Conservation (phyloP, 495 filamentous ascomycete species). For the Usnea hakonensis region DNA sequence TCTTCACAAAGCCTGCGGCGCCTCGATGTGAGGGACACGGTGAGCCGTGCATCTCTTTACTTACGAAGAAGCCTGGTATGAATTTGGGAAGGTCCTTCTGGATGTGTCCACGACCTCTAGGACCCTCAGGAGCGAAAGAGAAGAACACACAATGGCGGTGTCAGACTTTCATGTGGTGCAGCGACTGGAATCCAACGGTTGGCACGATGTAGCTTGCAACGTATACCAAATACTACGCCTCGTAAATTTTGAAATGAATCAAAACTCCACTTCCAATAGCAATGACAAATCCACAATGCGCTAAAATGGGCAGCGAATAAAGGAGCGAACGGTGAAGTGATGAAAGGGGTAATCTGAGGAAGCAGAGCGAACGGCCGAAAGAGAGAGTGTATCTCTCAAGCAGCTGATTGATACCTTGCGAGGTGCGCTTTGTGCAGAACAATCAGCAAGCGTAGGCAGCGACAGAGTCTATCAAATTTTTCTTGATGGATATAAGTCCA, state of each 20-base stretch:
- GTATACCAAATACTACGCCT: too few species aligned
- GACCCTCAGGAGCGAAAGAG: conserved; percentile 76
- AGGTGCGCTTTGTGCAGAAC: too few species aligned
- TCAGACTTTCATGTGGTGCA: conserved; percentile 83
- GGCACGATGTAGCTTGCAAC: too few species aligned
- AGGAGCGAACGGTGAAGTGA: not conserved
- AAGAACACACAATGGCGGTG: conserved; percentile 77
- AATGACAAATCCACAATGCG: too few species aligned
- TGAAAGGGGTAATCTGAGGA: not conserved
- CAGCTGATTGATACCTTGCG: too few species aligned
- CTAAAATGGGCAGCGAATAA: not conserved
- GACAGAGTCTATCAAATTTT: too few species aligned
- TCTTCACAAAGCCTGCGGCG: conserved; percentile 65
- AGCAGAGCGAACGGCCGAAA: not conserved
- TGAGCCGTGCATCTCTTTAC: conserved; percentile 72
- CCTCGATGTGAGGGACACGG: conserved; percentile 77
- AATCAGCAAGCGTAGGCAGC: too few species aligned
- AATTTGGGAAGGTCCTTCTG: conserved; percentile 83
- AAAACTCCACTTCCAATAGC: too few species aligned
- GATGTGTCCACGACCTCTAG: conserved; percentile 74
- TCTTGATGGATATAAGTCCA: too few species aligned
- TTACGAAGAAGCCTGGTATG: conserved; percentile 78
- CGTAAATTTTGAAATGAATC: too few species aligned
- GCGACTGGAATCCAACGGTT: conserved; percentile 58
- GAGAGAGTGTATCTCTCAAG: too few species aligned